Evolutionary conservation across 257 asterid genomes (phyloP), one percentile per base, ranked within the genome.

Genomic region (Anisodus tanguticus): DNA sequence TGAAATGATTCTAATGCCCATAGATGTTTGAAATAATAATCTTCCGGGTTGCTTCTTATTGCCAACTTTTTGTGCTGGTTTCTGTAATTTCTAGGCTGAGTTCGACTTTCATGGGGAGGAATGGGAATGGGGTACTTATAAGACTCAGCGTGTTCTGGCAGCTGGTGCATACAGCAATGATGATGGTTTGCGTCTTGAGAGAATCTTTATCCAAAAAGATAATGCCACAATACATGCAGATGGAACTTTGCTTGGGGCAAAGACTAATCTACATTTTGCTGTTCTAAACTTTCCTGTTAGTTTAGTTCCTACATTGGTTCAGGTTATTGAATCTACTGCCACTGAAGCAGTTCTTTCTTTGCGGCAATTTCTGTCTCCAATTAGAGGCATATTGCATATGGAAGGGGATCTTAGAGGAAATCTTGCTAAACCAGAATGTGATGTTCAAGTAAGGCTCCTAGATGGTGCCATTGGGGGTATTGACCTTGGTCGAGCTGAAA

Each of bases 331-430:
- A 91, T 91, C 91, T 86, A 91, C 98, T 86, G 99, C 99, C 79
- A 90, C 93, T 11, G 99, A 94, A 87, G 97, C 94, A 49, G 95
- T 93, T 87, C 95, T 93, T 85, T 97, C 99, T 84, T 86, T 97
- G 86, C 92, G 98, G 85, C 97, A 94, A 88, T 87, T 97, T 82
- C 87, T 97, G 85, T 92, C 98, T 43, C 98, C 98, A 35, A 94
- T 97, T 81, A 93, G 93, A 86, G 99, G 99, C 85, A 93, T 93
- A 86, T 89, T 97, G 68, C 99, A 97, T 88, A 97, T 97, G 99
- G 99, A 97, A 92, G 99, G 99, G 84, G 99, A 97, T 88, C 99
- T 97, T 82, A 93, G 96, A 88, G 99, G 99, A 85, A 97, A 90
- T 88, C 90, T 97, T 85, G 95, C 90, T 58, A 97, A 95, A 90